A percentile compares a stretch with the other conserved stretches of the same genome.
Evolutionary conservation across 176 grass and related monocot genomes (phyloP).

Genomic region (Lolium perenne): DNA sequence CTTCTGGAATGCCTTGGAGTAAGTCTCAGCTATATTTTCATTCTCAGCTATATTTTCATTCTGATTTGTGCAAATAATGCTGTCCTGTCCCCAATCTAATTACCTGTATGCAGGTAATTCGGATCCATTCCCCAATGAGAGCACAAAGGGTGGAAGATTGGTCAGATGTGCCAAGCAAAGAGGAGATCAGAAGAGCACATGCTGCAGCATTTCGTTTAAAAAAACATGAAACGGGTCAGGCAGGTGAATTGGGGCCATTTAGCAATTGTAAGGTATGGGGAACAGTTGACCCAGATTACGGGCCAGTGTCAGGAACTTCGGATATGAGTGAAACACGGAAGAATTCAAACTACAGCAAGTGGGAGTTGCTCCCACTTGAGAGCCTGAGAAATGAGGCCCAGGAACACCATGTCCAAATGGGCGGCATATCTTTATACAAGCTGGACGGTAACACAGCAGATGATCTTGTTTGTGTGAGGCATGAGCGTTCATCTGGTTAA

Average conservation of each 20-base stretch:
- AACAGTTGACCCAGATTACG: slow-evolving; percentile 54
- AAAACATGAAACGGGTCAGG: slow-evolving; percentile 53
- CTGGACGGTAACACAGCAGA: slow-evolving; percentile 98
- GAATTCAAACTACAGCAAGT: slow-evolving; percentile 82
- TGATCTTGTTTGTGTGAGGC: slow-evolving; percentile 92
- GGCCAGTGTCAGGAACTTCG: slow-evolving; percentile 77
- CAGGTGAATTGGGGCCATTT: slow-evolving; percentile 59
- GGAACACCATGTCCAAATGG: slow-evolving; percentile 81
- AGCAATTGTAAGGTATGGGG: slow-evolving; percentile 97
- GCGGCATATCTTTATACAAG: slow-evolving; percentile 75
- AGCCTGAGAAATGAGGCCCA: slow-evolving; percentile 77
- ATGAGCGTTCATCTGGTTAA: slow-evolving; percentile 59
- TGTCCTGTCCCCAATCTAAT: not conserved
- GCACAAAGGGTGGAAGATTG: slow-evolving; percentile 80
- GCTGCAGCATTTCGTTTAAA: slow-evolving; percentile 70
- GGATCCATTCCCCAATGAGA: slow-evolving; percentile 96
- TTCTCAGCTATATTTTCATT: not conserved
- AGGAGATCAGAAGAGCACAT: slow-evolving; percentile 69
- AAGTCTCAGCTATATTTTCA: slow-evolving; percentile 24
- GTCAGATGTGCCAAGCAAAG: slow-evolving; percentile 84
- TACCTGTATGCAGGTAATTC: slow-evolving; percentile 64
- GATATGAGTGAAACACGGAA: slow-evolving; percentile 73
- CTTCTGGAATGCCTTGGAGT: slow-evolving; percentile 97
- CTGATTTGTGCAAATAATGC: not conserved
- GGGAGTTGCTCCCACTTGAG: slow-evolving; percentile 78